Conservation (phyloP, 2,329 filamentous ascomycete species). For the Eutypella sp. region DNA sequence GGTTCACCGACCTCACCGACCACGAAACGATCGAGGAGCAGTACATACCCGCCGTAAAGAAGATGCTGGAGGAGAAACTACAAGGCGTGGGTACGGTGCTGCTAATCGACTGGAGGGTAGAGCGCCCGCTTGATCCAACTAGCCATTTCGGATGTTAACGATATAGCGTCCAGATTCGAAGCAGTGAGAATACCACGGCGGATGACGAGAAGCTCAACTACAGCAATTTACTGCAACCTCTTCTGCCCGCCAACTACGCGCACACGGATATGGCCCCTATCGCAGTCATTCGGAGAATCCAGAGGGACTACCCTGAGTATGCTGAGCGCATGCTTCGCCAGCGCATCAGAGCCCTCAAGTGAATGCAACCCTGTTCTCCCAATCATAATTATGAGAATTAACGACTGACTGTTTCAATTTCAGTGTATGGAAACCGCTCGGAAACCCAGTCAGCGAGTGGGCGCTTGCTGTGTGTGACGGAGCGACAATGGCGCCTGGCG, state of each 20-base stretch:
- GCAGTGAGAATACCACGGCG: slow-evolving; percentile 1
- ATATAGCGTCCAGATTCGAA: slow-evolving; percentile 2
- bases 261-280: slow-evolving; percentile 1
- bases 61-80: slow-evolving; percentile 4
- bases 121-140: too few relatives aligned
- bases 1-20: background rate
- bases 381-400: background rate
- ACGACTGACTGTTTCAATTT: background rate
- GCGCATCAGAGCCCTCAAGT: slow-evolving; percentile 7
- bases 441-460: slow-evolving; percentile 5
- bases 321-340: slow-evolving; percentile 2
- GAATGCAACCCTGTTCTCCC: background rate
- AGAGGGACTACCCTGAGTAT: slow-evolving; percentile 2
- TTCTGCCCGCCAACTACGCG: slow-evolving; percentile 5
- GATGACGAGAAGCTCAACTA: slow-evolving; percentile 2
- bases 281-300: slow-evolving; percentile 2
- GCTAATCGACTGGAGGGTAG: slow-evolving; percentile 5
- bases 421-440: slow-evolving; percentile 6
- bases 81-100: slow-evolving; percentile 4
- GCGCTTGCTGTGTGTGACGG: slow-evolving; percentile 7
- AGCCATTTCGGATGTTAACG: background rate
- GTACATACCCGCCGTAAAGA: slow-evolving; percentile 5
- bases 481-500: slow-evolving; percentile 1
- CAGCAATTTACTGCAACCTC: slow-evolving; percentile 1
- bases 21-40: slow-evolving; percentile 1